These are phyloP conservation scores for Iberis pinnata DNA, from an alignment of 345 rosid genomes.

Conservation along the genomic window DNA sequence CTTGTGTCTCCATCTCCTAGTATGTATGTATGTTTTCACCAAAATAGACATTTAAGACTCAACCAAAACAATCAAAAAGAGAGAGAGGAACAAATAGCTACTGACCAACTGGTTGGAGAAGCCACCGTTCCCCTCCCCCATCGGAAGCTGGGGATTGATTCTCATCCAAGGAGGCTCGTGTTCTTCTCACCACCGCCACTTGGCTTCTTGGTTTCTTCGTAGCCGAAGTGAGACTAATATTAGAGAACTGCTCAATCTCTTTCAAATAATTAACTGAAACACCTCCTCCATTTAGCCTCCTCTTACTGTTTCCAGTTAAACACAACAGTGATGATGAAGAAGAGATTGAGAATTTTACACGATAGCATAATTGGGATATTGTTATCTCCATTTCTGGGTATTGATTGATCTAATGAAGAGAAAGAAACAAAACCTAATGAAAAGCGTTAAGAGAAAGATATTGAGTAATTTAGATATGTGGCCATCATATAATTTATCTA, in stretches of 20 bases:
- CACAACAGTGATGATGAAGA: constrained; percentile 20
- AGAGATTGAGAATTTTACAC: constrained; percentile 26
- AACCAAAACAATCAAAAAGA: not conserved
- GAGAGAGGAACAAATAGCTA: not conserved
- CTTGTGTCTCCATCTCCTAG: constrained; percentile 86
- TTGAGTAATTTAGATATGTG: constrained; percentile 31
- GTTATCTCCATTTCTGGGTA: constrained; percentile 28
- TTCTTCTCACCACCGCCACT: constrained; percentile 8
- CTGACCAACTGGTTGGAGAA: constrained; percentile 75
- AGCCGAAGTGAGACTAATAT: not conserved
- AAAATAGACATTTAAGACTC: too few relatives aligned
- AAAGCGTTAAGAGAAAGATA: not conserved
- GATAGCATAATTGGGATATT: constrained; percentile 26
- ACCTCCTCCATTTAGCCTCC: constrained; percentile 14
- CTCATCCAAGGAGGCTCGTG: constrained; percentile 43
- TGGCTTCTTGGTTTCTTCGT: constrained; percentile 20
- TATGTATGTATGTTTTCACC: too few relatives aligned
- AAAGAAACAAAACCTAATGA: not conserved
- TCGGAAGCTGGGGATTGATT: constrained; percentile 23
- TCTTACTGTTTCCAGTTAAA: constrained; percentile 28
- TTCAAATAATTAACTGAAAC: constrained; percentile 20
- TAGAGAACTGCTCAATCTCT: constrained; percentile 20
- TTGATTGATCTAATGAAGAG: not conserved
- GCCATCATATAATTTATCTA: constrained; percentile 36
- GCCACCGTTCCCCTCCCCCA: constrained; percentile 50